A percentile compares a stretch with the other conserved stretches of the same genome.
Evolutionary conservation across 129 eudicot species (phyloP).

Genomic region (Chrysanthemum makinoi): DNA sequence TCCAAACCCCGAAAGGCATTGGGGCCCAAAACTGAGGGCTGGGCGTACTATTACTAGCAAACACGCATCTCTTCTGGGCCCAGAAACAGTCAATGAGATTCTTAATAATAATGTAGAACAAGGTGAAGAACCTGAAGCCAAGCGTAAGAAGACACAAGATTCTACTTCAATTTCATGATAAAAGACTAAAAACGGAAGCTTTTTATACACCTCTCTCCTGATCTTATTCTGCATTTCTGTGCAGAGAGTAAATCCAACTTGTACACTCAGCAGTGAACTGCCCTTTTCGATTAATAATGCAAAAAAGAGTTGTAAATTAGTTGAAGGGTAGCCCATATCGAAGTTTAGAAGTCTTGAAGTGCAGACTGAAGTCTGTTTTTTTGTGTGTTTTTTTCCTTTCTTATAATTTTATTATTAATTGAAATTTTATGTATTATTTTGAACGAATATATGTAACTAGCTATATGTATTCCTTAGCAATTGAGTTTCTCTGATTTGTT

Average conservation of each 20-base stretch:
- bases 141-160: slow-evolving; percentile 85
- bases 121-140: slow-evolving; percentile 65
- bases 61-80: slow-evolving; percentile 81
- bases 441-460: slow-evolving; percentile 16
- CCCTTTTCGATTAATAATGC: slow-evolving; percentile 26
- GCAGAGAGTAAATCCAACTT: slow-evolving; percentile 40
- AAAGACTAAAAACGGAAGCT: slow-evolving; percentile 23
- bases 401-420: background rate
- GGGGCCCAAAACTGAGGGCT: slow-evolving; percentile 97
- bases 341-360: slow-evolving; percentile 25
- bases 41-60: slow-evolving; percentile 92
- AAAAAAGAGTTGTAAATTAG: slow-evolving; percentile 17
- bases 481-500: slow-evolving; percentile 11
- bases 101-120: slow-evolving; percentile 43
- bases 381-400: background rate
- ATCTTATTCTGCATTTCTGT: slow-evolving; percentile 45
- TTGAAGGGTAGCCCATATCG: slow-evolving; percentile 34
- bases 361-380: slow-evolving; percentile 18
- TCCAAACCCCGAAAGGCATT: slow-evolving; percentile 93
- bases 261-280: slow-evolving; percentile 27
- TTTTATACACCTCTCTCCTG: slow-evolving; percentile 22
- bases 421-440: slow-evolving; percentile 7
- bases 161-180: slow-evolving; percentile 45
- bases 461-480: background rate
- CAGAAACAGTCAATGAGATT: slow-evolving; percentile 50